phyloP scores from a whole-genome alignment of 108 stramenopile species.

The Ochromonas danica region DNA sequence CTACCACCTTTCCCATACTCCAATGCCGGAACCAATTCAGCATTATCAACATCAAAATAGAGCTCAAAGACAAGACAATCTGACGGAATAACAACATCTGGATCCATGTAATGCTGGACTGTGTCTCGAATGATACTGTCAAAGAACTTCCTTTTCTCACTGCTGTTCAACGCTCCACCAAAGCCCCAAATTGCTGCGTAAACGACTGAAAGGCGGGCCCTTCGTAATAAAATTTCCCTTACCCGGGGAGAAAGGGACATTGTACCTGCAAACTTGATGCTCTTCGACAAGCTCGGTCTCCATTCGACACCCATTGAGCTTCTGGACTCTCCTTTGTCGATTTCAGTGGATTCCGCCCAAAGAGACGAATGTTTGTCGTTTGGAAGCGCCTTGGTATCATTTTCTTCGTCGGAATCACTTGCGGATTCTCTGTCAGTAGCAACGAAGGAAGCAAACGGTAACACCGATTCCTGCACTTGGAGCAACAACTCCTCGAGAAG shows the following conservation, averaged over 20 bases:
- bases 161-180: conserved; percentile 9
- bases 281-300: too few relatives aligned
- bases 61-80: conserved; percentile 28
- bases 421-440: not conserved
- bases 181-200: conserved; percentile 33
- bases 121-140: not conserved
- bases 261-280: not conserved
- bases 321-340: not conserved
- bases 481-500: conserved; percentile 15
- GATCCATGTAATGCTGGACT: not conserved
- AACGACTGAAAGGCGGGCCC: not conserved
- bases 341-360: not conserved
- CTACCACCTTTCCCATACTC: not conserved
- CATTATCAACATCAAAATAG: not conserved
- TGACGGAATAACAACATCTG: not conserved
- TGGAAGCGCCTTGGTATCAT: not conserved
- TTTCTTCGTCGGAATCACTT: not conserved
- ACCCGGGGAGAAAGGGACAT: not conserved
- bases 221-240: not conserved
- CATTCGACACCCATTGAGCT: too few relatives aligned
- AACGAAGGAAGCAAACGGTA: not conserved
- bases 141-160: conserved; percentile 2
- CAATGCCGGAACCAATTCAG: not conserved
- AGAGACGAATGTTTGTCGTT: not conserved
- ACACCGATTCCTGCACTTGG: conserved; percentile 11